Evolutionary conservation across 164 flowering plant species (phyloP).

Genomic region (Tetracentron sinense): DNA sequence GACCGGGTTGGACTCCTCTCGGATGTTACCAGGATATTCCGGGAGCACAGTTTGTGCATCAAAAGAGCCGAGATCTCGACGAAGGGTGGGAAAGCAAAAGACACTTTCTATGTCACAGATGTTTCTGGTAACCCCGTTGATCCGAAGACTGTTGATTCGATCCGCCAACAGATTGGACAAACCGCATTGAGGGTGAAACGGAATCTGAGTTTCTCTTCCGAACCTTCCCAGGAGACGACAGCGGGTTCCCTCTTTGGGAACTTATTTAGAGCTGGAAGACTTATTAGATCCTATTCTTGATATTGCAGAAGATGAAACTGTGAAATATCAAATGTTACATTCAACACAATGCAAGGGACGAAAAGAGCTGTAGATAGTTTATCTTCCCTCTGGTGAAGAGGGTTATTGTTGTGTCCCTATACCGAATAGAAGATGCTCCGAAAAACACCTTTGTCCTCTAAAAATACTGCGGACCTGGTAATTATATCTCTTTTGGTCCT

Average conservation of each 20-base stretch:
- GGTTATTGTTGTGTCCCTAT: not conserved
- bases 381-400: constrained; percentile 3
- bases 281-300: constrained; percentile 52
- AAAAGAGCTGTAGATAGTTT: constrained; percentile 11
- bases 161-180: constrained; percentile 62
- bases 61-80: constrained; percentile 80
- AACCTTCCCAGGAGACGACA: constrained; percentile 44
- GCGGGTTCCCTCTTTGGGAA: constrained; percentile 54
- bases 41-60: constrained; percentile 74
- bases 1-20: constrained; percentile 85
- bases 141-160: constrained; percentile 58
- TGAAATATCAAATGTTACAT: constrained; percentile 14
- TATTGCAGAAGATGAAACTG: constrained; percentile 10
- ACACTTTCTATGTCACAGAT: constrained; percentile 76
- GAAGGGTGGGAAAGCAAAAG: constrained; percentile 56
- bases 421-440: constrained; percentile 7
- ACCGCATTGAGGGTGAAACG: constrained; percentile 48
- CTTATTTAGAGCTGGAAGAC: constrained; percentile 51
- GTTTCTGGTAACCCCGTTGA: constrained; percentile 73
- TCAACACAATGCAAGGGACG: not conserved
- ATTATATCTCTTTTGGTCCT: constrained; percentile 4
- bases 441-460: constrained; percentile 14
- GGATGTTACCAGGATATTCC: constrained; percentile 75
- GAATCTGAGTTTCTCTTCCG: constrained; percentile 22
- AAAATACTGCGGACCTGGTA: constrained; percentile 3